Conservation (phyloP, 2,329 filamentous ascomycete species). For the Polytolypa hystricis region DNA sequence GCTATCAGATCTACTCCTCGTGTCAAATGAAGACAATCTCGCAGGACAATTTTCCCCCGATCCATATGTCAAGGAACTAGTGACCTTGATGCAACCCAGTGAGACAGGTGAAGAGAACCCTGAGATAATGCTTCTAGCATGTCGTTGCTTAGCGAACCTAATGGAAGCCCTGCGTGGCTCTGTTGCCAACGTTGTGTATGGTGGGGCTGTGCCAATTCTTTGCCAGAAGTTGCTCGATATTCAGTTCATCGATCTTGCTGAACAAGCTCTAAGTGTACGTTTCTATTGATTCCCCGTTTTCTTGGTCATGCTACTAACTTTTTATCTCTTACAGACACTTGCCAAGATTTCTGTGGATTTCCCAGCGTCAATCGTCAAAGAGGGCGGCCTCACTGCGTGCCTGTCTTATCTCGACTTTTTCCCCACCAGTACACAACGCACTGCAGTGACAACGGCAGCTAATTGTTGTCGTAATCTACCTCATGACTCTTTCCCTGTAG, state of each 20-base stretch:
- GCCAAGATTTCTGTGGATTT: conserved; percentile 98
- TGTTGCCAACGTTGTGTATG: conserved; percentile 91
- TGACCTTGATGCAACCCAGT: conserved; percentile 80
- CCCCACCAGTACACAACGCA: conserved; percentile 89
- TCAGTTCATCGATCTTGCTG: conserved; percentile 91
- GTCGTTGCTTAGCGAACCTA: conserved; percentile 86
- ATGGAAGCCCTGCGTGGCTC: conserved; percentile 95
- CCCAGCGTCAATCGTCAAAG: conserved; percentile 84
- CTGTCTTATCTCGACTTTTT: conserved; percentile 96
- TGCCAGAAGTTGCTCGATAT: conserved; percentile 95
- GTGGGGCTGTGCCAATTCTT: conserved; percentile 86
- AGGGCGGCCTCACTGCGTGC: conserved; percentile 91
- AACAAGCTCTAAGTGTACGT: conserved; percentile 77
- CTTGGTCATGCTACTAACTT: background rate
- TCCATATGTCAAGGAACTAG: conserved; percentile 88
- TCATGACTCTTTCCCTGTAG: conserved; percentile 81
- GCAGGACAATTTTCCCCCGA: conserved; percentile 92
- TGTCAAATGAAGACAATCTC: conserved; percentile 93
- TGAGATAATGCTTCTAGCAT: conserved; percentile 94
- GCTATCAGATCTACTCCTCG: conserved; percentile 80
- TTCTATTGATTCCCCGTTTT: conserved; percentile 1
- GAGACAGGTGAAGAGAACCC: conserved; percentile 83
- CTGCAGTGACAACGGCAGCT: conserved; percentile 90
- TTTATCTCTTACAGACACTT: conserved; percentile 47
- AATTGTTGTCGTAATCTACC: conserved; percentile 98